Conservation (phyloP, 305 asterid species). For the Fraxinus sp. region DNA sequence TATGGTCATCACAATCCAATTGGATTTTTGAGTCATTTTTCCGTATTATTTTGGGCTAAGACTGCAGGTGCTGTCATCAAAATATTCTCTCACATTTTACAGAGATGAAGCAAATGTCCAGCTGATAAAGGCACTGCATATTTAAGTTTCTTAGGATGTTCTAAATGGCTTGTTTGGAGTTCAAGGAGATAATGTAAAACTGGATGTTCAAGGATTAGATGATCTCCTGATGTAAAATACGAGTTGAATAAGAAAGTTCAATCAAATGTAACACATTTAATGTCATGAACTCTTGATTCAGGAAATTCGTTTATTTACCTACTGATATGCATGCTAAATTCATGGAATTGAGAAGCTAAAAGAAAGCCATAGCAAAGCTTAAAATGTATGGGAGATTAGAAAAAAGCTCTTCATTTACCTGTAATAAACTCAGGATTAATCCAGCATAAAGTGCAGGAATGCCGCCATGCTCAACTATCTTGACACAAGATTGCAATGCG, state of each 20-base stretch:
- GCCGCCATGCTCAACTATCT: no score
- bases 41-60: neutral
- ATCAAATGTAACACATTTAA: neutral
- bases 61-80: neutral
- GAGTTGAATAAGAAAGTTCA: neutral
- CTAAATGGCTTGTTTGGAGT: neutral
- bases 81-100: neutral
- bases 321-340: no score
- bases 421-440: no score
- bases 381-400: no score
- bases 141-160: neutral
- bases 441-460: no score
- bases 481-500: conserved; percentile 25
- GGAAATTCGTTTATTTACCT: neutral
- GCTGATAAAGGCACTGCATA: neutral
- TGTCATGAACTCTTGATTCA: neutral
- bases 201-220: neutral
- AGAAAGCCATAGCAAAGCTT: no score
- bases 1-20: no score
- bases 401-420: no score
- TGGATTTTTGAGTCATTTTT: neutral
- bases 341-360: no score
- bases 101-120: neutral
- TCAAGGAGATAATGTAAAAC: neutral
- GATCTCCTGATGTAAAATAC: neutral